phyloP scores from a whole-genome alignment of 768 basidiomycete species.

The Chiua virens region DNA sequence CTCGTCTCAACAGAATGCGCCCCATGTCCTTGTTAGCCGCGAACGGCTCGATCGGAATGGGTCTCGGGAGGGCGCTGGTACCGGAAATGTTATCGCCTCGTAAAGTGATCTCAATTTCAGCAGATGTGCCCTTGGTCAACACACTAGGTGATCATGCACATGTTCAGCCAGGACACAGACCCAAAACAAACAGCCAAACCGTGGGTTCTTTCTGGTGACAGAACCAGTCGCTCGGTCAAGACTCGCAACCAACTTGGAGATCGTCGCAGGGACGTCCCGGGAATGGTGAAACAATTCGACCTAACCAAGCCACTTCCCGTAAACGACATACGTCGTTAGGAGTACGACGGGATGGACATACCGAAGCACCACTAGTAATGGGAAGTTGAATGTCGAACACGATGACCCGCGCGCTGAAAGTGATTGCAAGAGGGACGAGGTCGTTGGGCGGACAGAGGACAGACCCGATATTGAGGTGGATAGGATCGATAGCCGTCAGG shows the following conservation, averaged over 20 bases:
- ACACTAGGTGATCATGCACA: constrained; percentile 54
- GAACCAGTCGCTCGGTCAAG: constrained; percentile 78
- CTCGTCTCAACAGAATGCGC: constrained; percentile 78
- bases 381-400: constrained; percentile 92
- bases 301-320: constrained; percentile 34
- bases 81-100: constrained; percentile 56
- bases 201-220: constrained; percentile 74
- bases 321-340: not conserved
- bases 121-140: constrained; percentile 79
- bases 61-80: constrained; percentile 42
- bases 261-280: constrained; percentile 85
- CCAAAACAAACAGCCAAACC: constrained; percentile 42
- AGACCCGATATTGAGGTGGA: constrained; percentile 83
- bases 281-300: constrained; percentile 96
- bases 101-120: constrained; percentile 81
- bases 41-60: constrained; percentile 88
- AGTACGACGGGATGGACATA: constrained; percentile 34
- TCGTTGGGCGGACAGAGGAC: constrained; percentile 79
- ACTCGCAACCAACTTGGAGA: constrained; percentile 75
- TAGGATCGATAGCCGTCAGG: constrained; percentile 79
- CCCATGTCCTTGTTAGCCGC: constrained; percentile 95
- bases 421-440: constrained; percentile 71
- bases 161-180: constrained; percentile 6
- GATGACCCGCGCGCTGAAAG: constrained; percentile 86
- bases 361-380: constrained; percentile 83